These are phyloP conservation scores for Phytophthora megakarya DNA, from an alignment of 352 stramenopile genomes.

Conservation along the genomic window DNA sequence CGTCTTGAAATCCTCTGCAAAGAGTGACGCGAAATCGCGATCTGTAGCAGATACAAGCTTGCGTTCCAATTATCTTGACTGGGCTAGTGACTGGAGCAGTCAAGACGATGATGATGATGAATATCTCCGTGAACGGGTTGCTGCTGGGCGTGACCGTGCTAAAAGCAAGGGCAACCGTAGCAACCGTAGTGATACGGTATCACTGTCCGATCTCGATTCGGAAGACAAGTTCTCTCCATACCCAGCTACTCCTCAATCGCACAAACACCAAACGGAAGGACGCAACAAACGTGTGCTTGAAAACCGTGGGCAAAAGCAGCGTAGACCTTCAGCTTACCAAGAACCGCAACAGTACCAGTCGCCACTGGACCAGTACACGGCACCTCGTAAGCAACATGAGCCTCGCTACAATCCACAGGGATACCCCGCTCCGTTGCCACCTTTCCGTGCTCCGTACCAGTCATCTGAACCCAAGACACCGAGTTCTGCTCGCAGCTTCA, in stretches of 20 bases:
- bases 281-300: constrained; percentile 39
- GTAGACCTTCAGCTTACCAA: neutral
- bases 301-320: constrained; percentile 32
- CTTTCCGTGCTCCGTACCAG: constrained; percentile 37
- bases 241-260: constrained; percentile 24
- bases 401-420: constrained; percentile 20
- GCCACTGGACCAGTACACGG: constrained; percentile 32
- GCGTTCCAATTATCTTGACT: constrained; percentile 45
- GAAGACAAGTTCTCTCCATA: constrained; percentile 48
- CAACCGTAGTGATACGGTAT: constrained; percentile 30
- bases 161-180: constrained; percentile 29
- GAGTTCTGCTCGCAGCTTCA: constrained; percentile 32
- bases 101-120: constrained; percentile 44
- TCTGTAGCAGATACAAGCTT: constrained; percentile 36
- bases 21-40: constrained; percentile 20
- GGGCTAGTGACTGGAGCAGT: constrained; percentile 43
- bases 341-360: constrained; percentile 24
- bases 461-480: constrained; percentile 20
- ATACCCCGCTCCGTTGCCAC: constrained; percentile 17
- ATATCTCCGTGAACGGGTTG: constrained; percentile 33
- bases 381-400: constrained; percentile 25
- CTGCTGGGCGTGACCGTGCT: constrained; percentile 6
- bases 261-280: constrained; percentile 39
- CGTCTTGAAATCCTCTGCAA: constrained; percentile 22
- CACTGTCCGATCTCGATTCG: constrained; percentile 35